phyloP scores from a whole-genome alignment of 2,329 filamentous ascomycete genomes.

The Trichoderma sp. region DNA sequence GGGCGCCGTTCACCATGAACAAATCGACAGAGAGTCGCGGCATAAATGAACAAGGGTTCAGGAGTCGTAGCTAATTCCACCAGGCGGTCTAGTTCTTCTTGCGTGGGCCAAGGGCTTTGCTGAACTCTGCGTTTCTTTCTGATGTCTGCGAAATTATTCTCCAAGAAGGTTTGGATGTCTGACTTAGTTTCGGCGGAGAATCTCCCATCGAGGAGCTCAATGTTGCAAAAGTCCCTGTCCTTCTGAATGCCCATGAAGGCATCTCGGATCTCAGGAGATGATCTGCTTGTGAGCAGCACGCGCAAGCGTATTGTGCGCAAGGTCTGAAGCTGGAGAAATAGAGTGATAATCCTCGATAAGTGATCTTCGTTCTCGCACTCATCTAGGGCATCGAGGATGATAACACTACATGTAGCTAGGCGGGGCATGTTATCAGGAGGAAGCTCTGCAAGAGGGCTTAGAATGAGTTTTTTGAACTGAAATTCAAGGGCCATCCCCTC shows the following conservation, averaged over 20 bases:
- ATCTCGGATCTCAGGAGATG: background rate
- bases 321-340: background rate
- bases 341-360: background rate
- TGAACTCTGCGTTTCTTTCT: background rate
- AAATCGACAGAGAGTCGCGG: background rate
- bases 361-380: background rate
- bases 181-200: background rate
- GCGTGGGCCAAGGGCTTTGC: background rate
- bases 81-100: background rate
- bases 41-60: background rate
- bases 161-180: background rate
- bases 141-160: background rate
- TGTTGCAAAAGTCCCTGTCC: background rate
- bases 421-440: background rate
- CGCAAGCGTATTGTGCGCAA: background rate
- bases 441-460: background rate
- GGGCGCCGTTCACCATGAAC: background rate
- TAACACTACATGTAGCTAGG: background rate
- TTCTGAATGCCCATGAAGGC: background rate
- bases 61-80: background rate
- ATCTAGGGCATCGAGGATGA: background rate
- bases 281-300: background rate
- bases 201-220: background rate
- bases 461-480: background rate
- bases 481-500: background rate